Evolutionary conservation across 352 stramenopile species (phyloP), one percentile per base, ranked within the genome.

Genomic region (Phytophthora crassamura): DNA sequence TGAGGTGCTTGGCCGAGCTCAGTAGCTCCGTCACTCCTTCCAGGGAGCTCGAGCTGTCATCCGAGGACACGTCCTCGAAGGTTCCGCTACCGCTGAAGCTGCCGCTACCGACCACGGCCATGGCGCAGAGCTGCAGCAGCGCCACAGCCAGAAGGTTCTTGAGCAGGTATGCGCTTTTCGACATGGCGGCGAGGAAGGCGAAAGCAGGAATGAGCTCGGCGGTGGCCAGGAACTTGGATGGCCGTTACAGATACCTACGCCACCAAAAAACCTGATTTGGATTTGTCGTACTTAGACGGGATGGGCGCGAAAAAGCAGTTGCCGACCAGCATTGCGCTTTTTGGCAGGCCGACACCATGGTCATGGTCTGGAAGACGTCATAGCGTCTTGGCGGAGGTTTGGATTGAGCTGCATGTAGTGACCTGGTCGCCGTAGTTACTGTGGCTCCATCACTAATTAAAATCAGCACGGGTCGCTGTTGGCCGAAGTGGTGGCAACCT

Each of bases 1-100:
- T 68, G 4, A 91, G 49, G 38, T 75, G 50, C 16, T 80, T 77
- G 33, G 75, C 52, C 4, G 75, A 78, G 49, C 68, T 79, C 53
- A 83, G 53, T 20, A 85, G 53, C 36, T 67, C 64, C 39, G 71
- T 77, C 9, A 72, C 66, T 5, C 70, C 70, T 11, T 72, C 60
- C 9, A 69, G 56, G 0, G 69, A 74, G 35, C 54, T 67, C 14
- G 53, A 63, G 22, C 40, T 64, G 58, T 61, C 56, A 34, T 64
- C 55, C 22, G 51, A 51, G 6, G 47, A 30, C 3, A 48, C 32
- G 40, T 62, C 48, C 14, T 43, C 22, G 41, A 57, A 54, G 65
- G 59, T 67, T 30, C 59, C 53, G 36, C 57, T 72, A 49, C 20
- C 20, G 22, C 22, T 28, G 22, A 28, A 28, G 40, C 55, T 68